Evolutionary conservation across 441 rosid species (phyloP), one percentile per base, ranked within the genome.

Genomic region (Macaranga tanarius): DNA sequence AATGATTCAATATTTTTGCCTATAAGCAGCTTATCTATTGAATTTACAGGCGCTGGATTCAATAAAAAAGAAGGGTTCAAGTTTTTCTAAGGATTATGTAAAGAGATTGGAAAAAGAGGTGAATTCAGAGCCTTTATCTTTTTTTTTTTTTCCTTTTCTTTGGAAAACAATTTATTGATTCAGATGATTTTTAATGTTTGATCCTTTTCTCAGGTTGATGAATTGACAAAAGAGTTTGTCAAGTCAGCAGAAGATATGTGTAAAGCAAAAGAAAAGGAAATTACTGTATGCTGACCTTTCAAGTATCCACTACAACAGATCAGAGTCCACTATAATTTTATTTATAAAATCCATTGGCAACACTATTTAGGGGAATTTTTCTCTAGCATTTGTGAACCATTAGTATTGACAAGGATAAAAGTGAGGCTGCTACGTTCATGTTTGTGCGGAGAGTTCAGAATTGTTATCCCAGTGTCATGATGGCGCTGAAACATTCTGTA

Each of bases 91-190:
- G 82, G 98, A 95, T 76, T 87, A 89, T 48, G 86, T 86, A 19
- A 92, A 91, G 85, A 90, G 88, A 82, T 80, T 92, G 55, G 97
- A 95, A 84, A 92, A 92, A 84, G 99, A 92, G 84, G 97, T 91
- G 77, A 85, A 85, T 79, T 54, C 34, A 61, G 5, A 71, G 73
- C 44, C 12, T 34, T 31, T 12, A 45, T 65, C 23, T 9, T 51
- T 59, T 68, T 71, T 44, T 26, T 5, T 10, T 17, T n/a, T 57
- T 28, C 13, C 12, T 19, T 55, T 20, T 64, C 20, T 10, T 69
- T 54, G 2, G 2, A 0, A 63, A 38, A 62, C 12, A 25, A 34
- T 59, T 16, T 71, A n/a, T 6, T 48, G 17, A n/a, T 1, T 45
- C 58, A 44, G 20, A 28, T n/a, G 45, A 23, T 59, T 47, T 22